Evolutionary conservation across 1,139 yeast genomes (phyloP), one percentile per base, ranked within the genome.

Genomic region (Groenewaldozyma auringiensis): DNA sequence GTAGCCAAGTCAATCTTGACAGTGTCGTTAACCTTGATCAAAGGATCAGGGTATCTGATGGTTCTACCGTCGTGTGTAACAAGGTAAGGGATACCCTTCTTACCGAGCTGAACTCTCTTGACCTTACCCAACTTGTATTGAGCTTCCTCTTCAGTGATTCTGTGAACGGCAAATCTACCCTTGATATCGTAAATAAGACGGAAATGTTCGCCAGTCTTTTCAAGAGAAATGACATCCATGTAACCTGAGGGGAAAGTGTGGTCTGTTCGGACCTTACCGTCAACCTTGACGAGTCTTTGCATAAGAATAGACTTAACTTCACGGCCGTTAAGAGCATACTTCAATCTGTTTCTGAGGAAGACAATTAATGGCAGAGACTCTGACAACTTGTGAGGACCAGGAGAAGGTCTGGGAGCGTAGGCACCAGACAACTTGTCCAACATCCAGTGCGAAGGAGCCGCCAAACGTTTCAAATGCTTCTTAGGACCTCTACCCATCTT

Each of bases 381-480:
- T 77, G 98, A 84, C 75, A 89, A 83, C 79, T 92, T 92, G 83
- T 92, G 98, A 71, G 98, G 98, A 80, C 98, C 98, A 63, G 95
- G 83, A 58, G 96, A 87, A 70, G 97, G 95, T 81, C 97, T 89
- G 78, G 98, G 98, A 62, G 98, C 98, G 74, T 92, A 92, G 70
- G 88, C 80, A 71, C 99, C 99, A 73, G 96, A 85, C 79, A 94
- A 81, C 80, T 94, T 94, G 95, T 92, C 98, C 81, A 94, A 85
- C 95, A 94, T 86, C 98, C 98, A 94, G 84, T 94, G 98, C 80
- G 89, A 84, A 80, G 99, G 99, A 72, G 96, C 96, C 72, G 95
- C 95, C 75, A 87, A 81, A 79, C 96, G 85, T 83, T 87, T 87
- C 75, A 88, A 80, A 73, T 88, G 96, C 82, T 88, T 88, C 89